Percentiles rank a stretch among this genome's conserved stretches.
Conservation (phyloP, 805 yeast genomes). For the Saturnispora hagleri region DNA sequence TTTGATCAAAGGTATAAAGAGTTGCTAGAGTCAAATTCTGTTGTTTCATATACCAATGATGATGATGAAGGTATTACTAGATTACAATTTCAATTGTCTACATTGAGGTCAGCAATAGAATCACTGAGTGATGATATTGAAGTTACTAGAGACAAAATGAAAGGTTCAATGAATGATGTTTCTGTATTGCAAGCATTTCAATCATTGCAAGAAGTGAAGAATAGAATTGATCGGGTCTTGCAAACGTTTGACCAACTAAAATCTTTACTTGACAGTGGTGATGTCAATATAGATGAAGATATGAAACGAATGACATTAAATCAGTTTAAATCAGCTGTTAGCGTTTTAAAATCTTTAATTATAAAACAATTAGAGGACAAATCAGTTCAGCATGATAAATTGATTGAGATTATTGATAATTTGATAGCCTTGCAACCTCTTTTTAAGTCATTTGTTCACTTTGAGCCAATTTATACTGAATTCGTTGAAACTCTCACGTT, state of each 20-base stretch:
- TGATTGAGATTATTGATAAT: constrained; percentile 36
- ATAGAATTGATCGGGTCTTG: constrained; percentile 30
- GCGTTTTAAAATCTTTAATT: constrained; percentile 35
- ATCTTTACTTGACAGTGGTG: constrained; percentile 27
- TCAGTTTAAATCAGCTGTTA: constrained; percentile 32
- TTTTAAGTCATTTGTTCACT: constrained; percentile 43
- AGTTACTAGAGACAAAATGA: constrained; percentile 23
- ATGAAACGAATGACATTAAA: constrained; percentile 15
- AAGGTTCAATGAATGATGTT: constrained; percentile 7
- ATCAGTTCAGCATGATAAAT: constrained; percentile 16
- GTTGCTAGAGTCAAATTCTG: constrained; percentile 18
- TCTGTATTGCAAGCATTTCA: constrained; percentile 29
- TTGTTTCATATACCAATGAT: background rate
- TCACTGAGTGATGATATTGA: constrained; percentile 43
- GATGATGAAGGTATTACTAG: constrained; percentile 39
- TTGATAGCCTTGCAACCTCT: constrained; percentile 42
- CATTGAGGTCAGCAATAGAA: constrained; percentile 47
- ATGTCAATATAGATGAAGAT: background rate
- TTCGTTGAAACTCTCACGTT: constrained; percentile 38
- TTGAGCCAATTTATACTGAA: constrained; percentile 39
- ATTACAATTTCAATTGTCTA: constrained; percentile 57
- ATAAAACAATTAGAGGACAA: constrained; percentile 3
- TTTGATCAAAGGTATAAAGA: constrained; percentile 41
- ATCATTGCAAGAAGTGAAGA: constrained; percentile 36
- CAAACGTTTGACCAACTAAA: constrained; percentile 37